A percentile compares a stretch with the other conserved stretches of the same genome.
Evolutionary conservation across 164 flowering plant species (phyloP).

Genomic region (Vitis cinerea): DNA sequence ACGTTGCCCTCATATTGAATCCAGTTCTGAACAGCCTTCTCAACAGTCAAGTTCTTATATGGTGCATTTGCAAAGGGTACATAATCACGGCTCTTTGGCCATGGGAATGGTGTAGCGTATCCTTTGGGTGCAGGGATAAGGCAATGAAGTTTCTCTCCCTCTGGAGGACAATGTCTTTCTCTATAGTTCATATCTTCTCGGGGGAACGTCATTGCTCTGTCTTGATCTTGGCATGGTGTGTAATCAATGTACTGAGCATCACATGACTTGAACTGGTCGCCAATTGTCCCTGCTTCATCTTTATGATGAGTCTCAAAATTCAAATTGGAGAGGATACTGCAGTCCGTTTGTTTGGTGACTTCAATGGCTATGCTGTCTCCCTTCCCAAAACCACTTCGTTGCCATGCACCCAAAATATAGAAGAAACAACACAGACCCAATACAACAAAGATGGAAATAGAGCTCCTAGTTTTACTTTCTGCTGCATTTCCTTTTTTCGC

Average conservation of each 20-base stretch:
- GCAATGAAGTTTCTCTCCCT: conserved; percentile 47
- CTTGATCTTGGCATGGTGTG: conserved; percentile 61
- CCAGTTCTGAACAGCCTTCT: conserved; percentile 61
- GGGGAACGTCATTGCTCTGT: conserved; percentile 49
- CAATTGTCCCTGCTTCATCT: conserved; percentile 12
- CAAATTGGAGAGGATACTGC: conserved; percentile 35
- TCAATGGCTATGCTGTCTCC: conserved; percentile 51
- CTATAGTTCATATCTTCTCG: conserved; percentile 51
- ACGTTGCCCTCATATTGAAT: conserved; percentile 55
- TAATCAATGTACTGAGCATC: conserved; percentile 36
- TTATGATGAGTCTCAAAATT: conserved; percentile 43
- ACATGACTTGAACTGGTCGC: conserved; percentile 36
- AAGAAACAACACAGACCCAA: conserved; percentile 48
- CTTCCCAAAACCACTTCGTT: conserved; percentile 58
- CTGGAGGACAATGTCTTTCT: conserved; percentile 55
- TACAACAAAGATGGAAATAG: conserved; percentile 28
- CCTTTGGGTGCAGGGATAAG: conserved; percentile 59
- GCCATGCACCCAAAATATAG: conserved; percentile 56
- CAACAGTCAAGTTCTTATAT: conserved; percentile 53
- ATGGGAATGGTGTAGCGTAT: conserved; percentile 47
- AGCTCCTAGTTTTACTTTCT: conserved; percentile 35
- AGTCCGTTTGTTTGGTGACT: conserved; percentile 37
- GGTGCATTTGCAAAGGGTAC: conserved; percentile 62
- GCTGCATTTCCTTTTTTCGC: conserved; percentile 38
- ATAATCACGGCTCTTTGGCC: conserved; percentile 62